Base-by-base conservation (phyloP, 306 rosid species). In the Rubus idaeus region DNA sequence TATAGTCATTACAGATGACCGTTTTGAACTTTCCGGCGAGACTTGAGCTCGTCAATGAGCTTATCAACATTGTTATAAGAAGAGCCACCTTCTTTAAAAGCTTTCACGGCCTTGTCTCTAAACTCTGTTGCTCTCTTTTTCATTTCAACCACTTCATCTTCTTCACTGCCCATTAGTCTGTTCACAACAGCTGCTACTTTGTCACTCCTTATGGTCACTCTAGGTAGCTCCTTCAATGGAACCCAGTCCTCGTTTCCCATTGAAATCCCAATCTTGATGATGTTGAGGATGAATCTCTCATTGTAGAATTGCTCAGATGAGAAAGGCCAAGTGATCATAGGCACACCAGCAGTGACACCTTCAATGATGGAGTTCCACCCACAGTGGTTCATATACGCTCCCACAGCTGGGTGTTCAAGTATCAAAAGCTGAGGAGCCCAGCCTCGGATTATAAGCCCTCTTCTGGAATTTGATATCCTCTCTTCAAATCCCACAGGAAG, bases 401-500 rank as follows among this genome's bases (percentile, higher is more conserved):
- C 83, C 26, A 80, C 79, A 7, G 83, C 79, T 26, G 26, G 56
- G 46, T 80, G 83, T 21, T 68, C 75, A 10, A 80, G 51, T 18
- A 80, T 80, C 70, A 80, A 23, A 39, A 80, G 61, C 76, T 80
- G 79, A 4, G 83, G 83, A 4, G 83, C 79, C 83, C 83, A 80
- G 14, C 83, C 83, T 11, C 52, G 39, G 17, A 80, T 80, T 6
- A 80, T 47, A 6, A 80, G 75, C 53, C 79, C 83, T 74, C 50
- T 45, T 45, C 39, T 67, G 8, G 70, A 55, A 12, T 44, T 52
- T 41, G 2, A 64, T 21, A 79, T 21, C 40, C 35, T 68, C 56
- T 80, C 76, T 50, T 80, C 83, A 50, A 80, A 68, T 37, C 66
- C 78, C 3, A 4, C 16, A 12, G 78, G 83, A 21, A 79, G 78